These are phyloP conservation scores for Tetratostichococcus sp. DNA, from an alignment of 139 green algal genomes.

Conservation along the genomic window DNA sequence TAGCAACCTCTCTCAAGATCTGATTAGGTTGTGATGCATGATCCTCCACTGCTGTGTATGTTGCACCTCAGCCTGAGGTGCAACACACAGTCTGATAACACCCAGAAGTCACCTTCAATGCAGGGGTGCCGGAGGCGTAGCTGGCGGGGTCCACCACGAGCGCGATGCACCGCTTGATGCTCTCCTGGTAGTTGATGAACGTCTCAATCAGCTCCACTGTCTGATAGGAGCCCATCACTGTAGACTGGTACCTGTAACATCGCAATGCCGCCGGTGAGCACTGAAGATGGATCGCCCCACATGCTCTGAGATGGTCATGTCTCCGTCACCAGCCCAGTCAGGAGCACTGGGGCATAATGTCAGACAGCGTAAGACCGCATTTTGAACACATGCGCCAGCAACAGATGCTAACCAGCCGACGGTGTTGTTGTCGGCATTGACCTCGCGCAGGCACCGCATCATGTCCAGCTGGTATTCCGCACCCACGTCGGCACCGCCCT, in stretches of 20 bases:
- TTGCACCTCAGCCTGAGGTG: too few relatives aligned
- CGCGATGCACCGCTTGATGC: slow-evolving; percentile 93
- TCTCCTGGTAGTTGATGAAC: slow-evolving; percentile 96
- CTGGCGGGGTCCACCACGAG: slow-evolving; percentile 87
- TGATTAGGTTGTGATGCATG: too few relatives aligned
- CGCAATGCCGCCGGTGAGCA: not conserved
- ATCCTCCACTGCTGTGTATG: too few relatives aligned
- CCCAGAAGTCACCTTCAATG: slow-evolving; percentile 10
- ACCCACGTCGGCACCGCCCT: slow-evolving; percentile 46
- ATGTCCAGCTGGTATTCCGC: slow-evolving; percentile 97
- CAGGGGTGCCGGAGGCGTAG: slow-evolving; percentile 21
- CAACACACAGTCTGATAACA: too few relatives aligned
- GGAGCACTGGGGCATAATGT: too few relatives aligned
- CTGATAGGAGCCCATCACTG: slow-evolving; percentile 71
- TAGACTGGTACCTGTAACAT: slow-evolving; percentile 85
- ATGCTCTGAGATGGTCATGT: too few relatives aligned
- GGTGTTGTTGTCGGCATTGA: slow-evolving; percentile 99
- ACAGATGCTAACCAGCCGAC: slow-evolving; percentile 90
- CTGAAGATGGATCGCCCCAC: too few relatives aligned
- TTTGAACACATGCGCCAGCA: too few relatives aligned
- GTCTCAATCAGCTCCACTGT: slow-evolving; percentile 96
- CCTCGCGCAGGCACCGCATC: slow-evolving; percentile 95
- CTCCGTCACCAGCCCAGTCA: too few relatives aligned
- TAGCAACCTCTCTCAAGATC: too few relatives aligned
- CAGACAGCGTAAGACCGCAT: too few relatives aligned